Percentiles rank a stretch among this genome's conserved stretches.
Evolutionary conservation across 306 rosid genomes (phyloP).

Genomic region (Amphicarpaea edgeworthii): DNA sequence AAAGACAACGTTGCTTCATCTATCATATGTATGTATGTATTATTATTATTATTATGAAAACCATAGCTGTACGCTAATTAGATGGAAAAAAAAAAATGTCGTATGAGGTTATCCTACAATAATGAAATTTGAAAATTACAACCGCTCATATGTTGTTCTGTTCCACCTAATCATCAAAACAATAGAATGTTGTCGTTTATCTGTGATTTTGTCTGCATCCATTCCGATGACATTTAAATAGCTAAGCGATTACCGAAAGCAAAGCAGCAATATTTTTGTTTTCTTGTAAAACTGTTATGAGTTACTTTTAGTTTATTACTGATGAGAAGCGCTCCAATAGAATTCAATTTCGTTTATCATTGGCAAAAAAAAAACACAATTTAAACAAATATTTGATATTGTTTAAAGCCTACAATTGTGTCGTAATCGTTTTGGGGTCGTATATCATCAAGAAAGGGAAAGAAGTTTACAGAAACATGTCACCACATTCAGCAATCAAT

Average conservation of each 20-base stretch:
- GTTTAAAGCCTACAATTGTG: neutral
- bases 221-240: neutral
- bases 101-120: neutral
- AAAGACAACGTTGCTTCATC: slow-evolving; percentile 1
- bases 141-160: neutral
- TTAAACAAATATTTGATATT: too few relatives aligned
- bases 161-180: slow-evolving; percentile 10
- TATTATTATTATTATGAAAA: neutral
- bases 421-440: neutral
- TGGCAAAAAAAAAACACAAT: too few relatives aligned
- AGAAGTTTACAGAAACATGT: slow-evolving; percentile 41
- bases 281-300: neutral
- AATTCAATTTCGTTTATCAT: slow-evolving; percentile 16
- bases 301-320: neutral
- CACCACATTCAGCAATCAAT: slow-evolving; percentile 8
- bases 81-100: neutral
- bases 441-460: slow-evolving; percentile 34
- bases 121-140: slow-evolving; percentile 5
- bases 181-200: slow-evolving; percentile 5
- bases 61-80: neutral
- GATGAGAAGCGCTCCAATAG: neutral
- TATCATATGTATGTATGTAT: neutral
- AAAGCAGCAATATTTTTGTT: neutral
- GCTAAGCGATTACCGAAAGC: neutral
- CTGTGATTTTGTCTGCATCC: neutral